Conservation (phyloP, 306 rosid genomes). For the Urtica urens region DNA sequence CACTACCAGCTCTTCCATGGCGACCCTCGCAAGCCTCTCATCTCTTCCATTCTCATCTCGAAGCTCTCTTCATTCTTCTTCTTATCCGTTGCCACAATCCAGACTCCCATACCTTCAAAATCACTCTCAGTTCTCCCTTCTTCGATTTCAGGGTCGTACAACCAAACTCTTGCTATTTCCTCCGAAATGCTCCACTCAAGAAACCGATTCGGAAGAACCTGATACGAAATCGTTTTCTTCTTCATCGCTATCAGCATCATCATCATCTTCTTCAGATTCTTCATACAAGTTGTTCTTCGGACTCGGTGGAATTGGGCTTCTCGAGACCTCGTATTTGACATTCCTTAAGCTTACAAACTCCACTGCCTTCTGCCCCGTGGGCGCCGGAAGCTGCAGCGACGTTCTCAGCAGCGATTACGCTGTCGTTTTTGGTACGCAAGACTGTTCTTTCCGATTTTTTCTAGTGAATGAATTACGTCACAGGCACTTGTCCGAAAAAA, state of each 20-base stretch:
- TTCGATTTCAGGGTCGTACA: conserved; percentile 1
- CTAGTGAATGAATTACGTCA: neutral
- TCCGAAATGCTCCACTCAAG: conserved; percentile 34
- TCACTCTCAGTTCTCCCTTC: neutral
- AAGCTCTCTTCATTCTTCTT: conserved; percentile 12
- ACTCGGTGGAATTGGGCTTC: conserved; percentile 53
- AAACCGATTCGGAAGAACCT: conserved; percentile 27
- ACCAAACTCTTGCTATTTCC: conserved; percentile 17
- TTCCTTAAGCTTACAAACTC: conserved; percentile 64
- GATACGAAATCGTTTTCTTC: neutral
- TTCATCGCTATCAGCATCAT: conserved; percentile 10
- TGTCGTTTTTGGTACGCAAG: conserved; percentile 45
- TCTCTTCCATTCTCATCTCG: conserved; percentile 25
- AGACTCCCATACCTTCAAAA: neutral
- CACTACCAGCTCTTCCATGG: conserved; percentile 29
- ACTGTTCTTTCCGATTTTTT: neutral
- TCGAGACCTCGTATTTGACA: conserved; percentile 72
- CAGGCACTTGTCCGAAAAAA: too few species aligned
- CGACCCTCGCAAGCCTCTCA: conserved; percentile 29
- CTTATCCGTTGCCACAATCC: neutral
- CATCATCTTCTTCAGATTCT: conserved; percentile 23
- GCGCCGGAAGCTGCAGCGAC: conserved; percentile 47
- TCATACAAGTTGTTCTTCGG: conserved; percentile 34
- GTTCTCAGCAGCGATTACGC: conserved; percentile 77
- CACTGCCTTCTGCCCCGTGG: conserved; percentile 56